A percentile compares a stretch with the other conserved stretches of the same genome.
phyloP scores from a whole-genome alignment of 2,329 filamentous ascomycete genomes.

The Exophiala lecanii-corni region DNA sequence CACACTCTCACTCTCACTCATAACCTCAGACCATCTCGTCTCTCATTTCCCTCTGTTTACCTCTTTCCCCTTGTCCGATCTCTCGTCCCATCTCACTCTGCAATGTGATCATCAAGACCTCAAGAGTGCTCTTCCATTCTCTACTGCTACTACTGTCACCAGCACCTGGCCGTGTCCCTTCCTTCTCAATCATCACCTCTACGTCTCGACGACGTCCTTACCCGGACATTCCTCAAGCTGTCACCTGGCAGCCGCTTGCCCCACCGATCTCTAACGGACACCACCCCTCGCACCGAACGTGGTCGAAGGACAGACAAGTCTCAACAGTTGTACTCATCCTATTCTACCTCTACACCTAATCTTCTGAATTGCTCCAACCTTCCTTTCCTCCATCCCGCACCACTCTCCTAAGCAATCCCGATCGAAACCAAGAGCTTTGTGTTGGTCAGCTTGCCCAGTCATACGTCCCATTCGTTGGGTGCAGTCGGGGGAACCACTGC shows the following conservation, averaged over 20 bases:
- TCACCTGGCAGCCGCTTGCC: slow-evolving; percentile 13
- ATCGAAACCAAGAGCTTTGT: slow-evolving; percentile 8
- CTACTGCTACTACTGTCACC: slow-evolving; percentile 7
- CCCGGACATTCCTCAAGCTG: slow-evolving; percentile 17
- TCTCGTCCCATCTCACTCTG: slow-evolving; percentile 7
- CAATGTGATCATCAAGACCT: slow-evolving; percentile 21
- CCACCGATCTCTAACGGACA: slow-evolving; percentile 7
- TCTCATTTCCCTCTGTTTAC: not conserved
- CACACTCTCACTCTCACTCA: not conserved
- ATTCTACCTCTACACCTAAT: not conserved
- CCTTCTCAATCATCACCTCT: slow-evolving; percentile 9
- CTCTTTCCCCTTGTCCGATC: not conserved
- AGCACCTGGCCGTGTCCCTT: slow-evolving; percentile 23
- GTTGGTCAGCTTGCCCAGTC: slow-evolving; percentile 5
- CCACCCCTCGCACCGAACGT: not conserved
- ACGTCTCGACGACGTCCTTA: slow-evolving; percentile 23
- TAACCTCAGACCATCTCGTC: not conserved
- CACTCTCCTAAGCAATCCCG: too few species aligned
- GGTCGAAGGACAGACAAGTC: not conserved
- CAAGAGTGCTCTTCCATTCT: slow-evolving; percentile 16
- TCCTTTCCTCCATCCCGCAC: too few species aligned
- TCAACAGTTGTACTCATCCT: slow-evolving; percentile 1
- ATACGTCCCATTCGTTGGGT: too few species aligned
- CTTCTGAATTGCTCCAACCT: too few species aligned
- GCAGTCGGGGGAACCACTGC: too few species aligned